Evolutionary conservation across 495 filamentous ascomycete genomes (phyloP).

Genomic region (Podospora sp.): DNA sequence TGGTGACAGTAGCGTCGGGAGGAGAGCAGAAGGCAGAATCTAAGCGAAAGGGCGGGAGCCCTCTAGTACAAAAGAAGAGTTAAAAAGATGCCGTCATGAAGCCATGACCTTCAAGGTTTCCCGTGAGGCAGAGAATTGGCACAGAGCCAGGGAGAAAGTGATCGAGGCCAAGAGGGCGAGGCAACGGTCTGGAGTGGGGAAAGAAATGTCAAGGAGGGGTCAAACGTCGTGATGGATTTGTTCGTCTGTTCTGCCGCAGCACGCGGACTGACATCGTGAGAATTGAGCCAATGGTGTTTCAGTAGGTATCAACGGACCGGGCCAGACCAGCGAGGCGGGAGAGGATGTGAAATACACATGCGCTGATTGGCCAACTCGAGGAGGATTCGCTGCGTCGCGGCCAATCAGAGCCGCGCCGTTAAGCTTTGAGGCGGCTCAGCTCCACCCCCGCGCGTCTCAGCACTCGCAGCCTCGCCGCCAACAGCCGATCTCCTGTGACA

Average conservation of each 20-base stretch:
- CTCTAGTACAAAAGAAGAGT: too few relatives aligned
- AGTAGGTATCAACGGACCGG: neutral
- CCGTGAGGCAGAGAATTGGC: too few relatives aligned
- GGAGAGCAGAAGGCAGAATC: too few relatives aligned
- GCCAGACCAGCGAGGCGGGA: conserved; percentile 5
- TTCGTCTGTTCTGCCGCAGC: neutral
- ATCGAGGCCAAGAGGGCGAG: too few relatives aligned
- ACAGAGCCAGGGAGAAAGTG: too few relatives aligned
- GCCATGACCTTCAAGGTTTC: too few relatives aligned
- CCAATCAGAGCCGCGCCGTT: conserved; percentile 28
- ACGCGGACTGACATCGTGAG: neutral
- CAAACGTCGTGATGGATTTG: too few relatives aligned
- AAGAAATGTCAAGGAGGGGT: too few relatives aligned
- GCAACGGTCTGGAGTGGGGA: too few relatives aligned
- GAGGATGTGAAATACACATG: conserved; percentile 34
- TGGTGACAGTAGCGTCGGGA: too few relatives aligned
- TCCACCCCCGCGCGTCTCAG: conserved; percentile 18
- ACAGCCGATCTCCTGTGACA: conserved; percentile 23
- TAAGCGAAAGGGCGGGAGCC: too few relatives aligned
- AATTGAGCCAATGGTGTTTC: neutral
- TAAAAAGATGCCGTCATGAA: too few relatives aligned
- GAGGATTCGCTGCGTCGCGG: neutral
- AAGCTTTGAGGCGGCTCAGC: conserved; percentile 20
- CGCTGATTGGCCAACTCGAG: conserved; percentile 26
- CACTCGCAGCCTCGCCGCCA: conserved; percentile 27